Evolutionary conservation across 2,329 filamentous ascomycete species (phyloP).

Genomic region (Gliomastix tumulicola): DNA sequence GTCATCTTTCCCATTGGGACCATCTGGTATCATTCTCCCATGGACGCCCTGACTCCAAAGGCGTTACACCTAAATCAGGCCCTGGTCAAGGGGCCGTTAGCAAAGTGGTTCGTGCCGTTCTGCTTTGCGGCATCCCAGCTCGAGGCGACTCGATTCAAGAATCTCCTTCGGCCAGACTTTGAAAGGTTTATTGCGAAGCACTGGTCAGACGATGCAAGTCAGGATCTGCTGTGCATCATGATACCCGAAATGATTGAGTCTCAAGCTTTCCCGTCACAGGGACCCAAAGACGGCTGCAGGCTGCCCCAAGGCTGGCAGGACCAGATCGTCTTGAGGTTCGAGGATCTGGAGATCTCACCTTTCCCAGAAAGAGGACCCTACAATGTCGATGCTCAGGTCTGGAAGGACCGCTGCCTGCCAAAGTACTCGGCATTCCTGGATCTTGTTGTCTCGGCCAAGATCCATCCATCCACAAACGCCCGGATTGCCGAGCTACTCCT

Average conservation of each 20-base stretch:
- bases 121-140: conserved; percentile 75
- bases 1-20: conserved; percentile 56
- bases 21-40: conserved; percentile 66
- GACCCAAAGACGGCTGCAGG: conserved; percentile 45
- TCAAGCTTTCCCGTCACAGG: conserved; percentile 44
- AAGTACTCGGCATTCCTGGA: conserved; percentile 62
- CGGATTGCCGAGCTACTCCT: conserved; percentile 60
- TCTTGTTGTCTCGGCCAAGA: conserved; percentile 52
- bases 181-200: conserved; percentile 67
- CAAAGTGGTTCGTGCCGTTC: conserved; percentile 73
- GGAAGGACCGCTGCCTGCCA: conserved; percentile 56
- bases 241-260: conserved; percentile 57
- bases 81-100: conserved; percentile 58
- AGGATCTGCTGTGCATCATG: conserved; percentile 62
- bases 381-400: conserved; percentile 53
- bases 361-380: conserved; percentile 59
- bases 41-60: conserved; percentile 69
- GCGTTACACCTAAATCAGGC: conserved; percentile 58
- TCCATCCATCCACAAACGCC: conserved; percentile 60
- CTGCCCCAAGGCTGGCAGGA: conserved; percentile 66
- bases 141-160: conserved; percentile 66
- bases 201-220: conserved; percentile 61
- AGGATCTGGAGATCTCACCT: conserved; percentile 54
- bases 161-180: conserved; percentile 72
- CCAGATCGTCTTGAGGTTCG: conserved; percentile 64